These are phyloP conservation scores for Aspergillus vadensis DNA, from an alignment of 2,329 filamentous ascomycete genomes.

Conservation along the genomic window DNA sequence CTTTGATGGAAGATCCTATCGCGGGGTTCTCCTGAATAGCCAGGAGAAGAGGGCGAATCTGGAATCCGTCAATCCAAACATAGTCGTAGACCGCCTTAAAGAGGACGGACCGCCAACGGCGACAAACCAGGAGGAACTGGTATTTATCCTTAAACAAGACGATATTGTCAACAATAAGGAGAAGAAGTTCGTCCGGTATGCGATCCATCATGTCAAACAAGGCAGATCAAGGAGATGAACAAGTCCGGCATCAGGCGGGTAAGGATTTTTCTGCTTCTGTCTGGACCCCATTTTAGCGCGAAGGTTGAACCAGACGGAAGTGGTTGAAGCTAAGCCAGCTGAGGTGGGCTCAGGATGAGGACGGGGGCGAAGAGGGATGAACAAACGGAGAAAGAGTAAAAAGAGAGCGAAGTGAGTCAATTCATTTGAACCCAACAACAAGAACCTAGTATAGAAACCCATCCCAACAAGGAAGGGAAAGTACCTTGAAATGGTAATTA, in stretches of 20 bases:
- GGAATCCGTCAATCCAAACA: neutral
- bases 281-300: slow-evolving; percentile 1
- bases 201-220: neutral
- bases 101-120: slow-evolving; percentile 4
- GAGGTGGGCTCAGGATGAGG: neutral
- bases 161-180: neutral
- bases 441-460: too few species aligned
- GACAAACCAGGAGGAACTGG: slow-evolving; percentile 8
- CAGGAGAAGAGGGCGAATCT: neutral
- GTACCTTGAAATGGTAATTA: neutral
- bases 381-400: neutral
- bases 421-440: too few species aligned
- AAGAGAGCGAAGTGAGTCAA: neutral
- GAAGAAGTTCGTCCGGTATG: slow-evolving; percentile 1
- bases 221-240: neutral
- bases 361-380: neutral
- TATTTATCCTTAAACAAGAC: neutral
- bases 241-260: neutral
- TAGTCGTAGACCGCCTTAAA: neutral
- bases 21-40: slow-evolving; percentile 1
- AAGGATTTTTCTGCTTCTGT: neutral
- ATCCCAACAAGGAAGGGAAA: too few species aligned
- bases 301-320: neutral
- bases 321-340: neutral
- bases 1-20: slow-evolving; percentile 1